Percentiles rank a stretch among this genome's conserved stretches.
Conservation (phyloP, 495 filamentous ascomycete genomes). For the Neurospora sublineolata region DNA sequence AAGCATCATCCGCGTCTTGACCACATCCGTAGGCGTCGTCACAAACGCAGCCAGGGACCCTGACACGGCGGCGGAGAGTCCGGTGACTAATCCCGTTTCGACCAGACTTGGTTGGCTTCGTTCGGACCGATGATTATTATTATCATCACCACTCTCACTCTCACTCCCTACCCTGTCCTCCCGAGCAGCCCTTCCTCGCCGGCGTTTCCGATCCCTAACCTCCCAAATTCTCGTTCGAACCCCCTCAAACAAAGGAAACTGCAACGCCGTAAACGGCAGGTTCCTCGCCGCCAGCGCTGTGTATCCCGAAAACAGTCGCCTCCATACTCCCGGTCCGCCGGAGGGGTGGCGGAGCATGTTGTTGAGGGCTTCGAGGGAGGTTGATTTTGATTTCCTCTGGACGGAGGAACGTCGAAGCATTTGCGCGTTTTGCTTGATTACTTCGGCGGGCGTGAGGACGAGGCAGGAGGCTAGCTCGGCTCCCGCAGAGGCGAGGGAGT, state of each 20-base stretch:
- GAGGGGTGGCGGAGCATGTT: conserved; percentile 21
- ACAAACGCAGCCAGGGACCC: conserved; percentile 58
- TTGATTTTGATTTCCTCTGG: no score
- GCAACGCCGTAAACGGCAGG: conserved; percentile 74
- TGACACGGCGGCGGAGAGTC: conserved; percentile 53
- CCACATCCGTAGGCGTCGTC: conserved; percentile 74
- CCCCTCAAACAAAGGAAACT: conserved; percentile 79
- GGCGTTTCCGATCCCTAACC: conserved; percentile 17
- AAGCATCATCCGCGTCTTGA: conserved; percentile 73
- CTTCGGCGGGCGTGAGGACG: conserved; percentile 80
- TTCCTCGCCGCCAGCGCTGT: conserved; percentile 68
- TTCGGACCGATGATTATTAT: no score
- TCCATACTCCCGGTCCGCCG: conserved; percentile 17
- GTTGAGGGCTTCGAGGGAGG: conserved; percentile 34
- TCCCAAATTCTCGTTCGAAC: conserved; percentile 35
- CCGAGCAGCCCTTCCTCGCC: no score
- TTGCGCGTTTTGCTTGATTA: conserved; percentile 90
- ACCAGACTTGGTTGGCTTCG: conserved; percentile 21
- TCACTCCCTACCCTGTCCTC: no score
- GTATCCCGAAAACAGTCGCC: conserved; percentile 63
- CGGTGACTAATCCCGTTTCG: conserved; percentile 59
- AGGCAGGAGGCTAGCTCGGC: conserved; percentile 75
- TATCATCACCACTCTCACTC: no score
- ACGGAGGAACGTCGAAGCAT: conserved; percentile 37
- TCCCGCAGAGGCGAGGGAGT: conserved; percentile 57